These are phyloP conservation scores for Tylopilus sp. DNA, from an alignment of 768 basidiomycete genomes.

Conservation along the genomic window DNA sequence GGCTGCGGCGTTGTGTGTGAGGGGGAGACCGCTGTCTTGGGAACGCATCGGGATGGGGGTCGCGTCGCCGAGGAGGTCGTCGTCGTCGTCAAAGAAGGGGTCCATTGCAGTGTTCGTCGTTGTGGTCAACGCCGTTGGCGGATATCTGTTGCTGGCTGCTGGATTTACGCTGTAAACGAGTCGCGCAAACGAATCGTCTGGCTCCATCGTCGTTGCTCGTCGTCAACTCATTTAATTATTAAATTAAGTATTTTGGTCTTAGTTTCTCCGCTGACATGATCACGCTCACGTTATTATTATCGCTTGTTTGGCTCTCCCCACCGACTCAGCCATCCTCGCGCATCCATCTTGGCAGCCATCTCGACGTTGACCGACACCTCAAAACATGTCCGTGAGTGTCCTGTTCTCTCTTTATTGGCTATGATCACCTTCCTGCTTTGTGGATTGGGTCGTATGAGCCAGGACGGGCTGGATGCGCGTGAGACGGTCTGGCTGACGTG, in stretches of 20 bases:
- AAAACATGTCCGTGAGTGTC: constrained; percentile 24
- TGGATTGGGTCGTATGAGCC: neutral
- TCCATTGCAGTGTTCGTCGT: constrained; percentile 46
- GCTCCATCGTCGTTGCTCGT: constrained; percentile 18
- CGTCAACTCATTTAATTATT: neutral
- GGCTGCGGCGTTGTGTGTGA: constrained; percentile 55
- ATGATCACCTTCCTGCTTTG: neutral
- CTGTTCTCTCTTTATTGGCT: accelerated
- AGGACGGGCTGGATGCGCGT: constrained; percentile 12
- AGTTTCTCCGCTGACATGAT: constrained; percentile 9
- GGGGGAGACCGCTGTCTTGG: constrained; percentile 50
- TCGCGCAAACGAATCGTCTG: constrained; percentile 27
- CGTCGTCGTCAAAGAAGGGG: constrained; percentile 75
- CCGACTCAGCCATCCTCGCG: neutral
- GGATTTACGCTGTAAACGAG: constrained; percentile 28
- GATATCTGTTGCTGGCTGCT: constrained; percentile 38
- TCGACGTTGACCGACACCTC: constrained; percentile 1
- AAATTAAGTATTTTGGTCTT: neutral
- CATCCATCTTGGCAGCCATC: neutral
- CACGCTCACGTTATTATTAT: constrained; percentile 6
- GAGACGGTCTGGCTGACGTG: constrained; percentile 2
- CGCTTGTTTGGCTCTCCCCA: constrained; percentile 6
- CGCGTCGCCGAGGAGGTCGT: constrained; percentile 39
- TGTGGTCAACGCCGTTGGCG: constrained; percentile 65
- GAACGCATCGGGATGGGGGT: constrained; percentile 34